Base-by-base conservation (phyloP, 805 yeast species). In the Brettanomyces naardenensis region DNA sequence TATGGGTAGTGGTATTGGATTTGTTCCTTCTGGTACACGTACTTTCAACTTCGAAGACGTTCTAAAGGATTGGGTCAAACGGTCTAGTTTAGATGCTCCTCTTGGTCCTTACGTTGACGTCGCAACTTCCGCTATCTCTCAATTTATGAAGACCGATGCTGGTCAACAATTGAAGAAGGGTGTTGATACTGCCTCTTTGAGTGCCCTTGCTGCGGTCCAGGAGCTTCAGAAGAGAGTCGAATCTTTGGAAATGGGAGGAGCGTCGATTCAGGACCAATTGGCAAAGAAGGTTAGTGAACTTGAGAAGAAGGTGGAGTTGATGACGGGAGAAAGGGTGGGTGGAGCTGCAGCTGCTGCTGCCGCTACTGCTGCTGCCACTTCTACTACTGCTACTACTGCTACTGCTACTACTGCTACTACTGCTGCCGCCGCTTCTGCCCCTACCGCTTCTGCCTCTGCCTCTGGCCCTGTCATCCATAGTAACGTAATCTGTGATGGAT, bases 401-500 rank as follows among this genome's bases (percentile, higher is more conserved):
- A 17, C 14, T 23, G 25, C 9, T 23, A n/a, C 26, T 9, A n/a
- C 33, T 11, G 11, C 29, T 10, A 15, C 38, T 15, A 11, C 29
- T 22, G 5, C 33, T n/a, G 18, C 13, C 4, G 18, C 14, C 25
- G 25, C 9, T 23, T 17, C 26, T 9, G 18, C 33, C 6, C n/a
- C 29, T 10, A 15, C 38, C 17, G 6, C 29, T 22, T 5, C 33
- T 31, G 33, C 11, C 14, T 13, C 33, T 19, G 34, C 26, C 11
- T 18, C 35, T 17, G 14, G 4, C 26, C n/a, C 7, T 23, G 26
- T 23, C 11, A 11, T 23, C 26, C 26, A 28, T 28, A 19, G 36
- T 5, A 40, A 41, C 22, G 47, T 58, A 19, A 26, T 44, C n/a
- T 59, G 65, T 41, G 64, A 61, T 42, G 53, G 54, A 14, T 62